These are phyloP conservation scores for Cyberlindnera samutprakarnensis DNA, from an alignment of 805 yeast genomes.

Conservation along the genomic window DNA sequence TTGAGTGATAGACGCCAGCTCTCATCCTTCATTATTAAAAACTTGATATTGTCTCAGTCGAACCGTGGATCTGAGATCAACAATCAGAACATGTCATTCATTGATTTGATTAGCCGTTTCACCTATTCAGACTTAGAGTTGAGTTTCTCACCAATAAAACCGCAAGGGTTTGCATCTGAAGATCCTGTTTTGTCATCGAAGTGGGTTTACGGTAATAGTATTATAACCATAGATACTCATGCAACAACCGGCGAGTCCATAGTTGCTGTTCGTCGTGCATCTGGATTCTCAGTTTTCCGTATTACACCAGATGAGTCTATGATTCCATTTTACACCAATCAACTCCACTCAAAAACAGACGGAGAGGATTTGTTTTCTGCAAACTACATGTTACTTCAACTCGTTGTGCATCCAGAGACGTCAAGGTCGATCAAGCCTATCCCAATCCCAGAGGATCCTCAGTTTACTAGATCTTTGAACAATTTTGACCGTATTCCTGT, in stretches of 20 bases:
- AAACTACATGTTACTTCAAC: conserved; percentile 44
- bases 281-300: conserved; percentile 48
- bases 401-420: conserved; percentile 36
- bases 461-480: conserved; percentile 44
- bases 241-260: conserved; percentile 41
- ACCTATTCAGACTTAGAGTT: conserved; percentile 58
- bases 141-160: conserved; percentile 27
- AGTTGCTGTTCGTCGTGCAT: conserved; percentile 54
- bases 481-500: conserved; percentile 71
- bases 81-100: conserved; percentile 50
- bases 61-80: conserved; percentile 23
- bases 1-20: conserved; percentile 50
- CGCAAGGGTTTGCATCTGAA: conserved; percentile 20
- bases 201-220: conserved; percentile 57
- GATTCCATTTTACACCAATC: conserved; percentile 25
- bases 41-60: conserved; percentile 37
- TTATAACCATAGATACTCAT: conserved; percentile 51
- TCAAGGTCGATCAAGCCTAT: conserved; percentile 33
- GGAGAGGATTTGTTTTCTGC: conserved; percentile 29
- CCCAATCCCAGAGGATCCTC: conserved; percentile 40
- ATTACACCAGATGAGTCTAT: conserved; percentile 34
- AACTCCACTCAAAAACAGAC: conserved; percentile 14
- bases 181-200: conserved; percentile 25
- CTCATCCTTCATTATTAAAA: conserved; percentile 55
- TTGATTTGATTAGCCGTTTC: conserved; percentile 64